Evolutionary conservation across 2,329 filamentous ascomycete genomes (phyloP).

Genomic region (Sarocladium brachiariae): DNA sequence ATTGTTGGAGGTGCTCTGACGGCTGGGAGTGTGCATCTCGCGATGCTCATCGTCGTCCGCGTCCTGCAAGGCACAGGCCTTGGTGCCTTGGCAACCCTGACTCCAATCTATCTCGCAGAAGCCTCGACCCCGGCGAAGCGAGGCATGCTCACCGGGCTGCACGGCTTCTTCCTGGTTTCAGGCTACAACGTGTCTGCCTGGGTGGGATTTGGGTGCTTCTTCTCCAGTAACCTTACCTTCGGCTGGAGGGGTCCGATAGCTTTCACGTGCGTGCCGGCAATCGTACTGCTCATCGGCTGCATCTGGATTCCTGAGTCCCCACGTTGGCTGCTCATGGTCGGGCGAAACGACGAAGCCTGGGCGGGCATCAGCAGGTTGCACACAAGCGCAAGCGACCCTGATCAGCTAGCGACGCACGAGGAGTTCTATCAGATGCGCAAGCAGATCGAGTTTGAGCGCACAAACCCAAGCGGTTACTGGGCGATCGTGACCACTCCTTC

Average conservation of each 20-base stretch:
- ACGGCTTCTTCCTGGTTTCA: slow-evolving; percentile 38
- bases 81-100: slow-evolving; percentile 27
- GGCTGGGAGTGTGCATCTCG: slow-evolving; percentile 34
- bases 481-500: not conserved
- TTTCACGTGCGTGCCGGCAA: slow-evolving; percentile 47
- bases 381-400: slow-evolving; percentile 27
- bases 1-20: slow-evolving; percentile 40
- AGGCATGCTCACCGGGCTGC: slow-evolving; percentile 42
- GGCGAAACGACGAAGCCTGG: slow-evolving; percentile 17
- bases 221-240: slow-evolving; percentile 24
- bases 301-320: slow-evolving; percentile 7
- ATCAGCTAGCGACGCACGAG: slow-evolving; percentile 35
- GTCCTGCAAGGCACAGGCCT: slow-evolving; percentile 39
- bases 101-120: slow-evolving; percentile 28
- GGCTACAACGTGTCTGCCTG: slow-evolving; percentile 35
- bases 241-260: slow-evolving; percentile 37
- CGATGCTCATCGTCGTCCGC: slow-evolving; percentile 30
- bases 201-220: slow-evolving; percentile 29
- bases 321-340: slow-evolving; percentile 8
- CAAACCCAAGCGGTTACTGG: slow-evolving; percentile 16
- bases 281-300: slow-evolving; percentile 54
- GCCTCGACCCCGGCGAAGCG: slow-evolving; percentile 32
- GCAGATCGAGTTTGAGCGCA: slow-evolving; percentile 35
- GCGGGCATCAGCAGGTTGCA: slow-evolving; percentile 33
- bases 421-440: slow-evolving; percentile 40